Evolutionary conservation across 2,329 filamentous ascomycete genomes (phyloP).

Genomic region (Calonectria multiphialidica): DNA sequence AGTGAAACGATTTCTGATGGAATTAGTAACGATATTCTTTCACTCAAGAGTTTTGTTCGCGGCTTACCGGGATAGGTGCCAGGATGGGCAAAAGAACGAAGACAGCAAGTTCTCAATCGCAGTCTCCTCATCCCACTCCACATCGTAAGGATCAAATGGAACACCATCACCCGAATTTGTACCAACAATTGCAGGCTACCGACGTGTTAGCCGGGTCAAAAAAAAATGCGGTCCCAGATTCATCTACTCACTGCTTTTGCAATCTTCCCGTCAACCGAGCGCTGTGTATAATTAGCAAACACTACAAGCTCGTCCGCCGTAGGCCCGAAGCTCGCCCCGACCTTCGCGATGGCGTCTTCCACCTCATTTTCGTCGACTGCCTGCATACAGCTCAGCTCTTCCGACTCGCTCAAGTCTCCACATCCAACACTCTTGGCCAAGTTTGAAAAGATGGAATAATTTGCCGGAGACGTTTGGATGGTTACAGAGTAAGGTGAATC

Average conservation of each 20-base stretch:
- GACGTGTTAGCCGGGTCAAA: neutral
- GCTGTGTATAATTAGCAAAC: neutral
- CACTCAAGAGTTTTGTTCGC: no score
- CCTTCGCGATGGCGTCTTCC: neutral
- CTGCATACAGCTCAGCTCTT: neutral
- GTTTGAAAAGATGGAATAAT: neutral
- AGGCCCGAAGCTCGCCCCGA: neutral
- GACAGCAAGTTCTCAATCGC: neutral
- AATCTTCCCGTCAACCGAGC: neutral
- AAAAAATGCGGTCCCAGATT: no score
- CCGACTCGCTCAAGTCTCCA: neutral
- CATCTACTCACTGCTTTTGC: neutral
- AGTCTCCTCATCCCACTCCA: neutral
- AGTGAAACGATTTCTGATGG: neutral
- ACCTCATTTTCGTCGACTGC: neutral
- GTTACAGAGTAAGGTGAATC: neutral
- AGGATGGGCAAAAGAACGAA: neutral
- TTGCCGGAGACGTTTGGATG: neutral
- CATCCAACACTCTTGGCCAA: neutral
- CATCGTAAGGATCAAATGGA: neutral
- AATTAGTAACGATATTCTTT: neutral
- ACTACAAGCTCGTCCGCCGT: neutral
- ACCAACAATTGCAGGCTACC: neutral
- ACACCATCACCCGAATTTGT: neutral
- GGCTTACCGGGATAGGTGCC: neutral